A percentile compares a stretch with the other conserved stretches of the same genome.
phyloP scores from a whole-genome alignment of 2,329 filamentous ascomycete species.

The Microdochium trichocladiopsis region DNA sequence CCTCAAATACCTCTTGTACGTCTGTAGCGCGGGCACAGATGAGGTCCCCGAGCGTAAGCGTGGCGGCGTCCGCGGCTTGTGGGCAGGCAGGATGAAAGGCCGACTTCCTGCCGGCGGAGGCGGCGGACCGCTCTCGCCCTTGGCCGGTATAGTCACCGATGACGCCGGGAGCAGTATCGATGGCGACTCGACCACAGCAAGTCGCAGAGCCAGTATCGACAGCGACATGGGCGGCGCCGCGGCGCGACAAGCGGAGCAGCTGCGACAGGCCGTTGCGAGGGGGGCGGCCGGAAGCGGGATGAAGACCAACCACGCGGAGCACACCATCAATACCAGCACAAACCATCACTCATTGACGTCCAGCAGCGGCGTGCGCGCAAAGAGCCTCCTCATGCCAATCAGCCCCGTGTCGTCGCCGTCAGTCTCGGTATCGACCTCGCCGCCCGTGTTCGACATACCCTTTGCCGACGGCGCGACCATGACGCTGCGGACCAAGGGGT shows the following conservation, averaged over 20 bases:
- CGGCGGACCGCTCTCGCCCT: background rate
- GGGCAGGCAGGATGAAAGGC: conserved; percentile 35
- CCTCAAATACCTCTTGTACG: conserved; percentile 84
- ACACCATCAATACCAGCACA: background rate
- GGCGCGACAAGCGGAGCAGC: conserved; percentile 27
- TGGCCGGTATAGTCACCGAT: conserved; percentile 11
- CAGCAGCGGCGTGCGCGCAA: background rate
- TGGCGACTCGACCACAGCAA: conserved; percentile 15
- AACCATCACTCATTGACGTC: background rate
- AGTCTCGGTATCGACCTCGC: conserved; percentile 2
- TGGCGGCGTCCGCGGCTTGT: conserved; percentile 53
- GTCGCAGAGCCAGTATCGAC: conserved; percentile 34
- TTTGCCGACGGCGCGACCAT: conserved; percentile 39
- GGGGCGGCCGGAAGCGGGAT: background rate
- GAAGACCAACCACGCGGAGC: no score
- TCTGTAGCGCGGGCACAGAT: conserved; percentile 71
- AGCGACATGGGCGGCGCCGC: conserved; percentile 22
- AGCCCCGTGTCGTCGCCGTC: conserved; percentile 3
- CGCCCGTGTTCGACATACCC: conserved; percentile 25
- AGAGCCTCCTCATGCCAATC: background rate
- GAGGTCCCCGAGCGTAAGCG: conserved; percentile 55
- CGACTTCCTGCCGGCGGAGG: conserved; percentile 1
- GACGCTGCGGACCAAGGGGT: conserved; percentile 47
- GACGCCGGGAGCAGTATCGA: conserved; percentile 31
- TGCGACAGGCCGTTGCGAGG: conserved; percentile 20